phyloP scores from a whole-genome alignment of 495 filamentous ascomycete genomes.

The Apodospora peruviana region DNA sequence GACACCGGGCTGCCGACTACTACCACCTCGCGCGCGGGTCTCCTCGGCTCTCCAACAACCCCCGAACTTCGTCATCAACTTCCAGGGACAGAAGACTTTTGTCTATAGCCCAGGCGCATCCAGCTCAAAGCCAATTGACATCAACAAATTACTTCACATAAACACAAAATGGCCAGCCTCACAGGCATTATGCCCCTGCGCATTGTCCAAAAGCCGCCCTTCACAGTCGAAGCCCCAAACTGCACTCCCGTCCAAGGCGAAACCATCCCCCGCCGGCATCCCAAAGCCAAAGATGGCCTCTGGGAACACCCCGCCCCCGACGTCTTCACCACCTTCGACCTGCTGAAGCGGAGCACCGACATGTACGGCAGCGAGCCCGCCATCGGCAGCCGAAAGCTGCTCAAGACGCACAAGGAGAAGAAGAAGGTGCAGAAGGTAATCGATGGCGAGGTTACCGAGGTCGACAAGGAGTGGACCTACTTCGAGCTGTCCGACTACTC shows the following conservation, averaged over 20 bases:
- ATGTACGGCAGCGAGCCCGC: conserved; percentile 53
- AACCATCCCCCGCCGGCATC: conserved; percentile 57
- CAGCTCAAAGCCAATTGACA: no score
- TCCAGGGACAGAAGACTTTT: no score
- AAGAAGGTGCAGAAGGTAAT: conserved; percentile 66
- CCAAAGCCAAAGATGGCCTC: conserved; percentile 48
- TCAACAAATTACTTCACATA: no score
- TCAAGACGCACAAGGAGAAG: conserved; percentile 54
- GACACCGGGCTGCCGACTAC: no score
- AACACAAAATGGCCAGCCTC: no score
- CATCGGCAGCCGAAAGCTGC: conserved; percentile 51
- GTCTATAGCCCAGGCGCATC: no score
- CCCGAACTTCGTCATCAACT: no score
- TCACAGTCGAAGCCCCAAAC: conserved; percentile 49
- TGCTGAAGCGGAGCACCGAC: conserved; percentile 47
- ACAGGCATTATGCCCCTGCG: conserved; percentile 26
- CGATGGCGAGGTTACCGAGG: conserved; percentile 53
- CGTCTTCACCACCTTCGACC: conserved; percentile 54
- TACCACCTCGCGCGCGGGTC: no score
- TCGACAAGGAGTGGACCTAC: conserved; percentile 64
- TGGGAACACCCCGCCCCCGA: conserved; percentile 42
- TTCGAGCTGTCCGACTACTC: conserved; percentile 58
- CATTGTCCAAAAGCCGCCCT: conserved; percentile 46
- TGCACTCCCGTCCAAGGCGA: conserved; percentile 50
- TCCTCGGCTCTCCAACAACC: no score